Percentiles rank a stretch among this genome's conserved stretches.
Evolutionary conservation across 2,329 filamentous ascomycete genomes (phyloP).

Genomic region (Fusarium multiceps): DNA sequence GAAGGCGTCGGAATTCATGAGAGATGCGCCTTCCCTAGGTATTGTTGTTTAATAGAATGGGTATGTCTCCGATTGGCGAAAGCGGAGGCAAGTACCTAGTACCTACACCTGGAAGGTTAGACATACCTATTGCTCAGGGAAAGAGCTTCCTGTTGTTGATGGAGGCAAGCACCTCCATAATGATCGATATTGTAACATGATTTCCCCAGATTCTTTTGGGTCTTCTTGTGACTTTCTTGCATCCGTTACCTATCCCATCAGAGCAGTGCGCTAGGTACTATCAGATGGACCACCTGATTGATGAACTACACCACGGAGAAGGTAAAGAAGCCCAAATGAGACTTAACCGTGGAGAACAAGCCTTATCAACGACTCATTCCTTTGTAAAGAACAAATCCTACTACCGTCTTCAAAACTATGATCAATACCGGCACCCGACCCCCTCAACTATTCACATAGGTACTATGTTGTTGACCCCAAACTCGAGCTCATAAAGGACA

Average conservation of each 20-base stretch:
- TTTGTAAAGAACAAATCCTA: neutral
- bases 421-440: neutral
- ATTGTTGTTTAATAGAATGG: neutral
- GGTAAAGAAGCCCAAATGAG: neutral
- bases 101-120: neutral
- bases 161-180: conserved; percentile 17
- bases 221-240: neutral
- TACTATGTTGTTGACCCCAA: neutral
- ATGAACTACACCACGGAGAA: neutral
- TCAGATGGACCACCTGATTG: neutral
- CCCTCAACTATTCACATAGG: neutral
- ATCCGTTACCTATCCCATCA: neutral
- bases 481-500: neutral
- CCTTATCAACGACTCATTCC: neutral
- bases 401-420: neutral
- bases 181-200: neutral
- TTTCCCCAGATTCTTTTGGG: neutral
- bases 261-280: neutral
- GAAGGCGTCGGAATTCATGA: neutral
- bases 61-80: neutral
- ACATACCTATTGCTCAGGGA: neutral
- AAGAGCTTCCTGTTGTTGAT: neutral
- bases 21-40: neutral
- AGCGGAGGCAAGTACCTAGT: neutral
- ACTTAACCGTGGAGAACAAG: neutral